Evolutionary conservation across 257 asterid species (phyloP).

Genomic region (Primulina tabacum): DNA sequence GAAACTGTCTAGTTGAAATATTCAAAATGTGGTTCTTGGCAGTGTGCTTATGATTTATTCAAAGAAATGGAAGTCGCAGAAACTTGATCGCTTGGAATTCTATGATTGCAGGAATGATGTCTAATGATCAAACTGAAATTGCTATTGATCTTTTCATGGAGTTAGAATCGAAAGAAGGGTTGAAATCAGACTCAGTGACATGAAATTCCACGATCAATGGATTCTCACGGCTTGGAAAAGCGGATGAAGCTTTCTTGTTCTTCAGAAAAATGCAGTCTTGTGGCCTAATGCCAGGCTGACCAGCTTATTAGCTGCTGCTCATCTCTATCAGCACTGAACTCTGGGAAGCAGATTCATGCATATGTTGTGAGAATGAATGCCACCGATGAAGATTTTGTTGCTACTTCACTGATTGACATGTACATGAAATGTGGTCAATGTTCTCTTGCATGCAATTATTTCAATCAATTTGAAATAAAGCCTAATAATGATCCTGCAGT

Average conservation of each 20-base stretch:
- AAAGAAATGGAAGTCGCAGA: conserved; percentile 47
- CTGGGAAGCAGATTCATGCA: conserved; percentile 71
- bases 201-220: conserved; percentile 93
- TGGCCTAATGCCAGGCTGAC: conserved; percentile 43
- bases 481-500: conserved; percentile 72
- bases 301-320: conserved; percentile 72
- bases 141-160: conserved; percentile 55
- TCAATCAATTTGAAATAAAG: conserved; percentile 42
- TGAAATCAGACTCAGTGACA: conserved; percentile 63
- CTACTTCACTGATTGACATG: conserved; percentile 80
- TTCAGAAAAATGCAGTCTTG: conserved; percentile 62
- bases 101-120: conserved; percentile 83
- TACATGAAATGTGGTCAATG: conserved; percentile 82
- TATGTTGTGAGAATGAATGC: conserved; percentile 44
- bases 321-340: conserved; percentile 34
- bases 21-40: conserved; percentile 70
- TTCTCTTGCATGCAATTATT: conserved; percentile 39
- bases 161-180: conserved; percentile 44
- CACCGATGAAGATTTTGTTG: conserved; percentile 42
- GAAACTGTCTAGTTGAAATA: conserved; percentile 82
- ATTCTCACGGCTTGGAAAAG: conserved; percentile 50
- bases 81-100: conserved; percentile 76
- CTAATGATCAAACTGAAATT: conserved; percentile 44
- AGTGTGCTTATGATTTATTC: conserved; percentile 55
- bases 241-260: conserved; percentile 54